These are phyloP conservation scores for Litchi chinensis DNA, from an alignment of 345 rosid species.

Conservation along the genomic window DNA sequence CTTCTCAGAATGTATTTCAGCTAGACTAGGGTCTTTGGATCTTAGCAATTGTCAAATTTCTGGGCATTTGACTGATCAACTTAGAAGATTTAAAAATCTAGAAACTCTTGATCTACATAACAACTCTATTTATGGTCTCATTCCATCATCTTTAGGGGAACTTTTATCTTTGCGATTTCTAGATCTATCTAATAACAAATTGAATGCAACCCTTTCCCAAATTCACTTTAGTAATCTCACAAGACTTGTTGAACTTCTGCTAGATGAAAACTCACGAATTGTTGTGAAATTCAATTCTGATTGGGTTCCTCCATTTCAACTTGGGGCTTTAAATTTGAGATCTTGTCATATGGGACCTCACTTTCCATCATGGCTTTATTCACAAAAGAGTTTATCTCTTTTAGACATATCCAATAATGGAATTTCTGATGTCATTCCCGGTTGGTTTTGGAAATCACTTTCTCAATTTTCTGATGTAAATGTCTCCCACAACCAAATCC, in stretches of 20 bases:
- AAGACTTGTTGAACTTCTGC: constrained; percentile 9
- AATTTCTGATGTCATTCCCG: constrained; percentile 29
- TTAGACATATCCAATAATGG: constrained; percentile 30
- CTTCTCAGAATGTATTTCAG: no score
- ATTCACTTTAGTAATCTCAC: constrained; percentile 32
- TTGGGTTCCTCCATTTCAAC: constrained; percentile 38
- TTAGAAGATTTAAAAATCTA: no score
- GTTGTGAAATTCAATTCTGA: constrained; percentile 15
- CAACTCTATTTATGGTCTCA: no score
- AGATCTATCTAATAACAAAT: background rate
- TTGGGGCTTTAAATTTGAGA: constrained; percentile 9
- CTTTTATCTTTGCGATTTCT: background rate
- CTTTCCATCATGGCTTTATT: constrained; percentile 37
- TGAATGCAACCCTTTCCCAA: constrained; percentile 8
- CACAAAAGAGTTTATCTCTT: background rate
- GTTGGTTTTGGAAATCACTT: constrained; percentile 34
- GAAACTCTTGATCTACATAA: no score
- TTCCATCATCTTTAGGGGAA: no score
- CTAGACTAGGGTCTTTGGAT: no score
- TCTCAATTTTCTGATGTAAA: background rate
- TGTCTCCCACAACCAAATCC: constrained; percentile 29
- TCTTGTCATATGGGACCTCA: constrained; percentile 30
- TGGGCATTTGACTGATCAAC: no score
- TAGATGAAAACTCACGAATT: constrained; percentile 20
- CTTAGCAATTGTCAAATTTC: no score